Evolutionary conservation across 129 eudicot genomes (phyloP).

Genomic region (Solidago caesia): DNA sequence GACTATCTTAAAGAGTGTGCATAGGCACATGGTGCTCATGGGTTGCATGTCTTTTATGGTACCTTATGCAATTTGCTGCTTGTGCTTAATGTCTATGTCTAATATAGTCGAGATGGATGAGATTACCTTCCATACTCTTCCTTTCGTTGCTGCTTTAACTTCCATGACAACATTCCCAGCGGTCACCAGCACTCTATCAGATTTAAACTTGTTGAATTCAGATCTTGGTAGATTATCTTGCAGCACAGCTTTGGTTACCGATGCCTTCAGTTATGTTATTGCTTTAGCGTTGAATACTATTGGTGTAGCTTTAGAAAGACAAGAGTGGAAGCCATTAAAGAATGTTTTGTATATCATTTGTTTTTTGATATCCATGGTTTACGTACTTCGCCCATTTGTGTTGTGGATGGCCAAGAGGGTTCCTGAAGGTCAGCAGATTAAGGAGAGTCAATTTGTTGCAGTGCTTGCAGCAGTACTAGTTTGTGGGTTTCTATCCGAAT

Average conservation of each 20-base stretch:
- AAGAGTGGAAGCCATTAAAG: constrained; percentile 17
- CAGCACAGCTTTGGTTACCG: constrained; percentile 40
- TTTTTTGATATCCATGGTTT: constrained; percentile 23
- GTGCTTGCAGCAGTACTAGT: constrained; percentile 38
- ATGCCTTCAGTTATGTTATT: constrained; percentile 26
- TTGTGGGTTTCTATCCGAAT: constrained; percentile 44
- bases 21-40: constrained; percentile 32
- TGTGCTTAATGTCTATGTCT: constrained; percentile 14
- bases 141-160: constrained; percentile 26
- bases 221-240: constrained; percentile 51
- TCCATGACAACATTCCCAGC: constrained; percentile 51
- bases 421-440: constrained; percentile 47
- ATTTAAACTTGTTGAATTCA: constrained; percentile 49
- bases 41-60: constrained; percentile 34
- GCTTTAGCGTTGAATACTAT: constrained; percentile 1
- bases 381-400: constrained; percentile 37
- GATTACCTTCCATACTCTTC: constrained; percentile 21
- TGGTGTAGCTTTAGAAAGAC: constrained; percentile 15
- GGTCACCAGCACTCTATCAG: constrained; percentile 43
- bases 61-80: constrained; percentile 26
- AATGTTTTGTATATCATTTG: constrained; percentile 7
- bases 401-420: constrained; percentile 36
- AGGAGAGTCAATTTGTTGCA: constrained; percentile 38
- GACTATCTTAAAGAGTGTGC: constrained; percentile 20
- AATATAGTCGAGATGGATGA: constrained; percentile 5